A percentile compares a stretch with the other conserved stretches of the same genome.
Conservation (phyloP, 306 rosid genomes). For the Vigna mungo region DNA sequence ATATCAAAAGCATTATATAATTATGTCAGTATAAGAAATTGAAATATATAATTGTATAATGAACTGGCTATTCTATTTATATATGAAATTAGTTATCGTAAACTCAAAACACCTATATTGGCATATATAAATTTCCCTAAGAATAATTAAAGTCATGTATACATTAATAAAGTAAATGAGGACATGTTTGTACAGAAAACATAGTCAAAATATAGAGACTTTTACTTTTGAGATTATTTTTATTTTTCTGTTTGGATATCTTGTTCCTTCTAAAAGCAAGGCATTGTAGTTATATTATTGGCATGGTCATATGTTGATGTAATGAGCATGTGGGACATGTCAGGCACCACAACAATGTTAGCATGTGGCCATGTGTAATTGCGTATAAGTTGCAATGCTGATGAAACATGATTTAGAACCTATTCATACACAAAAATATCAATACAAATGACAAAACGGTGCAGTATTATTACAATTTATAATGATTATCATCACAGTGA, state of each 20-base stretch:
- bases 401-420: background rate
- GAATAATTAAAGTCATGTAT: too few relatives aligned
- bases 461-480: background rate
- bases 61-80: too few relatives aligned
- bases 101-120: too few relatives aligned
- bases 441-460: conserved; percentile 12
- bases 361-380: conserved; percentile 29
- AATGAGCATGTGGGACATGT: conserved; percentile 23
- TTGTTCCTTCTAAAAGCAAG: conserved; percentile 16
- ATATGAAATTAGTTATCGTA: too few relatives aligned
- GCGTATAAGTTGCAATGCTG: conserved; percentile 20
- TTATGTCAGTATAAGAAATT: too few relatives aligned
- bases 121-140: too few relatives aligned
- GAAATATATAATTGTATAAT: too few relatives aligned
- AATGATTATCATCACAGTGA: conserved; percentile 20
- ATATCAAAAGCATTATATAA: too few relatives aligned
- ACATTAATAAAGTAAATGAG: too few relatives aligned
- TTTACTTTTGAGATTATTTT: background rate
- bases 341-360: background rate
- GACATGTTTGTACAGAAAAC: background rate
- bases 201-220: conserved; percentile 7
- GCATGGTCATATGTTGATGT: background rate
- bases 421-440: background rate
- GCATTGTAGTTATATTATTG: background rate
- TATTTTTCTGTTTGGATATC: background rate